A percentile compares a stretch with the other conserved stretches of the same genome.
These are phyloP conservation scores for Fusarium neocosmosporiellum DNA, from an alignment of 2,329 filamentous ascomycete species.

Conservation along the genomic window DNA sequence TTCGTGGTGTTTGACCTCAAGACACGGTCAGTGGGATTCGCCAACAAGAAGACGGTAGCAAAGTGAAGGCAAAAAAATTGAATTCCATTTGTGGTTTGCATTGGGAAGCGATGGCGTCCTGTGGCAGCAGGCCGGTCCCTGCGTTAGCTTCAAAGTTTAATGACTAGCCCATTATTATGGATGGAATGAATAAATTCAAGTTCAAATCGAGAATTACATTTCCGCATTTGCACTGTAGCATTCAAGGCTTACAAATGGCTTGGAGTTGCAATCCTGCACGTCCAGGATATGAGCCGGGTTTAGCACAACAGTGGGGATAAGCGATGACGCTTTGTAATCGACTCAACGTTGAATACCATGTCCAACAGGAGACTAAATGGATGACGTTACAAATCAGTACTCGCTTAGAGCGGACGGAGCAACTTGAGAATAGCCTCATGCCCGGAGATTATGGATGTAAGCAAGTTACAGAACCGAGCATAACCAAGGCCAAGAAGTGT, in stretches of 20 bases:
- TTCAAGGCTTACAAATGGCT: not conserved
- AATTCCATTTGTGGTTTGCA: constrained; percentile 15
- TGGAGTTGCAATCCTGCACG: not conserved
- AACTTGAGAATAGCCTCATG: not conserved
- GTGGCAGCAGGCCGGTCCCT: constrained; percentile 10
- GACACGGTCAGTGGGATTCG: constrained; percentile 50
- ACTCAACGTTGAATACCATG: not conserved
- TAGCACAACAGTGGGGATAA: not conserved
- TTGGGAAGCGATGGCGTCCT: constrained; percentile 37
- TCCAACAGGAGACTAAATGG: not conserved
- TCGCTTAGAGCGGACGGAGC: not conserved
- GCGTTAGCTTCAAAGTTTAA: constrained; percentile 30
- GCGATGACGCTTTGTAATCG: not conserved
- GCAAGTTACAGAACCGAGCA: not conserved
- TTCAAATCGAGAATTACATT: not conserved
- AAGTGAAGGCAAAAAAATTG: not conserved
- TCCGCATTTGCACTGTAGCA: not conserved
- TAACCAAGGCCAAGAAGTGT: not conserved
- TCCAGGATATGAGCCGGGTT: not conserved
- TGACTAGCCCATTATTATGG: not conserved
- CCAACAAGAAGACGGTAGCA: constrained; percentile 49
- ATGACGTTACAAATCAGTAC: constrained; percentile 13
- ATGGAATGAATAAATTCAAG: constrained; percentile 10
- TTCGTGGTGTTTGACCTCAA: constrained; percentile 56
- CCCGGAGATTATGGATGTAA: constrained; percentile 16